These are phyloP conservation scores for Vitis vinifera DNA, from an alignment of 164 flowering plant species.

Conservation along the genomic window DNA sequence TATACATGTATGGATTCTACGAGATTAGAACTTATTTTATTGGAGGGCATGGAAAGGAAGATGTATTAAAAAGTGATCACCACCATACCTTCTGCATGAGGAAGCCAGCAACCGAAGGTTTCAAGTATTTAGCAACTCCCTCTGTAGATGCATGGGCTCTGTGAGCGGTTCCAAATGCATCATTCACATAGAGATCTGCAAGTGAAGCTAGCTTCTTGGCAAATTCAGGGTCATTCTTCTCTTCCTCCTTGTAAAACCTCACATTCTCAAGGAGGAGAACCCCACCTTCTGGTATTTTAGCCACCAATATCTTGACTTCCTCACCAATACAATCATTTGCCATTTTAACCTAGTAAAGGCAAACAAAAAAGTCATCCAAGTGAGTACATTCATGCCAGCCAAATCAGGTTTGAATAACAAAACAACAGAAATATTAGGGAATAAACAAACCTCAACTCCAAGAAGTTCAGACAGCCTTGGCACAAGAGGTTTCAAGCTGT, in stretches of 20 bases:
- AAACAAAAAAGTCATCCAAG: not conserved
- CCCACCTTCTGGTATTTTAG: constrained; percentile 70
- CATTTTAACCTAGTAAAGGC: constrained; percentile 55
- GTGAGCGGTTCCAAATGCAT: constrained; percentile 89
- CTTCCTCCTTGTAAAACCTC: constrained; percentile 85
- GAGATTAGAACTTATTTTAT: not conserved
- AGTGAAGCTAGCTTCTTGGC: constrained; percentile 81
- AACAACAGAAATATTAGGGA: not conserved
- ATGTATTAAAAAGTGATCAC: not conserved
- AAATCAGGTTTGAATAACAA: not conserved
- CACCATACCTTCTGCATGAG: constrained; percentile 82
- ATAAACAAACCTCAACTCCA: constrained; percentile 52
- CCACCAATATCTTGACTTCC: constrained; percentile 72
- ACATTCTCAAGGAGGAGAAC: constrained; percentile 87
- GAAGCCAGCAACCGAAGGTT: constrained; percentile 88
- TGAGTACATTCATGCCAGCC: not conserved
- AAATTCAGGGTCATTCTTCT: constrained; percentile 89
- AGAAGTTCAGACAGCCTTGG: constrained; percentile 84
- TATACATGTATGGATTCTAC: not conserved
- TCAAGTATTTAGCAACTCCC: constrained; percentile 77
- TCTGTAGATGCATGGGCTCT: constrained; percentile 94
- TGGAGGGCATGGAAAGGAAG: not conserved
- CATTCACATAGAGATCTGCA: constrained; percentile 83
- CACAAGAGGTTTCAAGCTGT: constrained; percentile 83
- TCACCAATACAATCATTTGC: constrained; percentile 81